These are phyloP conservation scores for Globisporangium sylvaticum DNA, from an alignment of 352 stramenopile genomes.

Conservation along the genomic window DNA sequence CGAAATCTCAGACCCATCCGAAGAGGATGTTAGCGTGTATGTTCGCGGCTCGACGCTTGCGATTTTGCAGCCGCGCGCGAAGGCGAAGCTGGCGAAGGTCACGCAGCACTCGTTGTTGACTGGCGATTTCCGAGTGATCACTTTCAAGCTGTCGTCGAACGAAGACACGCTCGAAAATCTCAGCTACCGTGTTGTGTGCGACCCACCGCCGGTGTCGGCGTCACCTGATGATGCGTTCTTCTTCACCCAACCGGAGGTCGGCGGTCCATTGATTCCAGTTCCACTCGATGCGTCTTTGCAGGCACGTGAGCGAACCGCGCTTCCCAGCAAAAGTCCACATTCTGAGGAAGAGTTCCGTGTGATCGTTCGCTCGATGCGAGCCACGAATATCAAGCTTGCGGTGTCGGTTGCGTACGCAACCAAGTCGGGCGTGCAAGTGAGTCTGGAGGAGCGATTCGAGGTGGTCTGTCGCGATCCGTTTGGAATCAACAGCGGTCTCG, in stretches of 20 bases:
- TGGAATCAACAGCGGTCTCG: slow-evolving; percentile 40
- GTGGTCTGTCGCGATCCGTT: slow-evolving; percentile 64
- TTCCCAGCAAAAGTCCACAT: slow-evolving; percentile 42
- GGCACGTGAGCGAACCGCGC: slow-evolving; percentile 35
- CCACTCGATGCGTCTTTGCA: slow-evolving; percentile 45
- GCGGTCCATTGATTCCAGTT: slow-evolving; percentile 36
- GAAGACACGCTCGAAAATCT: slow-evolving; percentile 64
- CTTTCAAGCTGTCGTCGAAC: slow-evolving; percentile 54
- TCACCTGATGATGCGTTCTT: slow-evolving; percentile 51
- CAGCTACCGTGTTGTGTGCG: slow-evolving; percentile 47
- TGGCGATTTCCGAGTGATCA: slow-evolving; percentile 63
- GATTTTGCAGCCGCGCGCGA: slow-evolving; percentile 66
- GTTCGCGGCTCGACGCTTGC: slow-evolving; percentile 48
- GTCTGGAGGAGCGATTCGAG: slow-evolving; percentile 64
- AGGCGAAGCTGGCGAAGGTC: slow-evolving; percentile 50
- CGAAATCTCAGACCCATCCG: slow-evolving; percentile 14
- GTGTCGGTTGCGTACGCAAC: slow-evolving; percentile 65
- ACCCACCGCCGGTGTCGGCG: slow-evolving; percentile 44
- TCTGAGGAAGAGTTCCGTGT: slow-evolving; percentile 40
- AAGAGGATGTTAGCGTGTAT: slow-evolving; percentile 42
- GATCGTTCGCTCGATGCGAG: slow-evolving; percentile 53
- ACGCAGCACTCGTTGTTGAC: slow-evolving; percentile 55
- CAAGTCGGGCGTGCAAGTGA: slow-evolving; percentile 58
- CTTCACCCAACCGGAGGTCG: slow-evolving; percentile 34
- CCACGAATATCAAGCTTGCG: slow-evolving; percentile 33